A percentile compares a stretch with the other conserved stretches of the same genome.
phyloP scores from a whole-genome alignment of 352 stramenopile genomes.

The Globisporangium carolinianum region DNA sequence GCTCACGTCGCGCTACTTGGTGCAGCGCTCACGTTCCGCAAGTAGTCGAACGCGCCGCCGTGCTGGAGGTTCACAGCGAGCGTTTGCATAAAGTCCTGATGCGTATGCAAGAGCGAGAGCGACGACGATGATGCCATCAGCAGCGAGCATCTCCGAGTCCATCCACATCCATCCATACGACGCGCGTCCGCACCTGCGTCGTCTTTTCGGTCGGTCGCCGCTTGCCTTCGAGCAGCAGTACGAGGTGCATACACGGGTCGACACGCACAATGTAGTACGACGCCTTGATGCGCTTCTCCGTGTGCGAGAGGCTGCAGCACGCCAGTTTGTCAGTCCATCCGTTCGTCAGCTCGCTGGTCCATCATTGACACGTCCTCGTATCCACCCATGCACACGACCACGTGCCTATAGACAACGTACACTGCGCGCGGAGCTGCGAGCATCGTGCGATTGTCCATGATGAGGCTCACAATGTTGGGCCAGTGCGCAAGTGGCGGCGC shows the following conservation, averaged over 20 bases:
- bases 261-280: slow-evolving; percentile 74
- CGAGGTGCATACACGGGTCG: slow-evolving; percentile 67
- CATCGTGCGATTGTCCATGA: slow-evolving; percentile 71
- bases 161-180: not conserved
- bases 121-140: not conserved
- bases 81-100: slow-evolving; percentile 79
- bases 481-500: slow-evolving; percentile 65
- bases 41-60: slow-evolving; percentile 45
- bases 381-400: not conserved
- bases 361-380: too few species aligned
- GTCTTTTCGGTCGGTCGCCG: slow-evolving; percentile 65
- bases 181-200: slow-evolving; percentile 33
- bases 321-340: not conserved
- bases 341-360: too few species aligned
- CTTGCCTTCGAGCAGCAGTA: slow-evolving; percentile 64
- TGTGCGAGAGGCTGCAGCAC: slow-evolving; percentile 44
- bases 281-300: slow-evolving; percentile 54
- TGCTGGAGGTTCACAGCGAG: slow-evolving; percentile 72
- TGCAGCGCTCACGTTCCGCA: slow-evolving; percentile 13
- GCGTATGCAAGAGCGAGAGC: not conserved
- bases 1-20: slow-evolving; percentile 2
- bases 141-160: not conserved
- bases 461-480: slow-evolving; percentile 83
- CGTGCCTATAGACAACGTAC: slow-evolving; percentile 21
- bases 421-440: slow-evolving; percentile 45